These are phyloP conservation scores for Nannizziopsis arthrosporioides DNA, from an alignment of 2,329 filamentous ascomycete species.

Conservation along the genomic window DNA sequence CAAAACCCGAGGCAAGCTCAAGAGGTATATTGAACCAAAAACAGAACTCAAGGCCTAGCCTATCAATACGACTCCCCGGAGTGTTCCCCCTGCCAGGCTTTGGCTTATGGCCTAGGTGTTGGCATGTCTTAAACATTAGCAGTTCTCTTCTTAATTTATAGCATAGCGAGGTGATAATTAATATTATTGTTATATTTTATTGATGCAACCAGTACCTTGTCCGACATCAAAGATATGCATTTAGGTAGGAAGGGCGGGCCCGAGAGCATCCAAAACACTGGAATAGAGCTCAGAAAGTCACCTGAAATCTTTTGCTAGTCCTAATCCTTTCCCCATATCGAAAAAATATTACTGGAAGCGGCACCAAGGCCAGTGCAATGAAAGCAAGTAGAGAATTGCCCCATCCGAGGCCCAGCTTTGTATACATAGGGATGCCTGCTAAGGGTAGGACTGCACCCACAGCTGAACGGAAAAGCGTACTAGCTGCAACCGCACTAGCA, in stretches of 20 bases:
- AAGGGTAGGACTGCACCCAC: slow-evolving; percentile 50
- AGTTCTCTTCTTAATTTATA: background rate
- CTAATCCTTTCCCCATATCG: slow-evolving; percentile 30
- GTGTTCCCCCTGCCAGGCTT: no score
- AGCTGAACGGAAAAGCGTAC: slow-evolving; percentile 45
- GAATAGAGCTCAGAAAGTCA: slow-evolving; percentile 7
- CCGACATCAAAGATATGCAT: background rate
- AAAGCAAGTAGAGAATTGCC: slow-evolving; percentile 46
- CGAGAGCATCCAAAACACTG: background rate
- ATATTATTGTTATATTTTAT: background rate
- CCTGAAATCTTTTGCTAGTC: slow-evolving; percentile 15
- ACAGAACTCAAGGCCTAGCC: slow-evolving; percentile 38
- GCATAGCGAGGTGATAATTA: background rate
- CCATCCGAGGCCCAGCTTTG: slow-evolving; percentile 38
- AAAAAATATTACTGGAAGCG: slow-evolving; percentile 27
- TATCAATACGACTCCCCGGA: background rate
- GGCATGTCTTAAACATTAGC: no score
- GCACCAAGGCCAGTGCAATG: slow-evolving; percentile 41
- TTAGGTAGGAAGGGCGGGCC: background rate
- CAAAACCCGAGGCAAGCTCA: slow-evolving; percentile 36
- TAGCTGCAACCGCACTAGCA: slow-evolving; percentile 43
- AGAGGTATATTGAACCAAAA: slow-evolving; percentile 40
- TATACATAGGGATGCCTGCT: slow-evolving; percentile 45
- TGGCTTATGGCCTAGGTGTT: no score
- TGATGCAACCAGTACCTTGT: background rate